phyloP scores from a whole-genome alignment of 164 flowering plant genomes.

The Magnolia sinica region DNA sequence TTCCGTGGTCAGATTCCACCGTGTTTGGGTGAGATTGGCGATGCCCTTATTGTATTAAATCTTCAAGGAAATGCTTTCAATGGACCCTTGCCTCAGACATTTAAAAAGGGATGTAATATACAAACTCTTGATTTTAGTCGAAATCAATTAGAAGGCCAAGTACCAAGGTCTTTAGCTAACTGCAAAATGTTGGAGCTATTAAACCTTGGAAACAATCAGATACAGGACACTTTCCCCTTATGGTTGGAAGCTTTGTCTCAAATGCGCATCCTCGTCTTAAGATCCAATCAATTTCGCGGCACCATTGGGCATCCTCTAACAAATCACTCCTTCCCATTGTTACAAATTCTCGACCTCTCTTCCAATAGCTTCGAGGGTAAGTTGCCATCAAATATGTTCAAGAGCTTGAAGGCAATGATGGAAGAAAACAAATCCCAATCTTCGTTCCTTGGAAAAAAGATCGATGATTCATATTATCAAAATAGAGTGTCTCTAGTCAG shows the following conservation, averaged over 20 bases:
- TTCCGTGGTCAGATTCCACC: not conserved
- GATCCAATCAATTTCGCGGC: constrained; percentile 1
- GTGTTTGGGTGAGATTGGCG: not conserved
- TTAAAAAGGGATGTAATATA: not conserved
- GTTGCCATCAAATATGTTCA: not conserved
- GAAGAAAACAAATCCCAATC: not conserved
- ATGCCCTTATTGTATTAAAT: not conserved
- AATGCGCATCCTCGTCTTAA: not conserved
- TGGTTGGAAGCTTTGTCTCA: not conserved
- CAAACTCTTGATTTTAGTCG: not conserved
- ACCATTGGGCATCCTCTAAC: not conserved
- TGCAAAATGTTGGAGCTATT: not conserved
- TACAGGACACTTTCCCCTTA: not conserved
- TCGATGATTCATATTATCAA: not conserved
- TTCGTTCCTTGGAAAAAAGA: not conserved
- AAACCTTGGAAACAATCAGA: not conserved
- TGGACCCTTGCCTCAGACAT: not conserved
- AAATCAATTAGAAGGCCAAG: not conserved
- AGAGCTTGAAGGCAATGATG: not conserved
- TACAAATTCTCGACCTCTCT: not conserved
- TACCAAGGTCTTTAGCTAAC: not conserved
- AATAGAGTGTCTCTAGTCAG: not conserved
- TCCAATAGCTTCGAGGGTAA: not conserved
- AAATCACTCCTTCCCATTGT: not conserved
- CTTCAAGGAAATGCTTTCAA: not conserved